Evolutionary conservation across 2,329 filamentous ascomycete species (phyloP), one percentile per base, ranked within the genome.

Genomic region (Dothideomycetes sp.): DNA sequence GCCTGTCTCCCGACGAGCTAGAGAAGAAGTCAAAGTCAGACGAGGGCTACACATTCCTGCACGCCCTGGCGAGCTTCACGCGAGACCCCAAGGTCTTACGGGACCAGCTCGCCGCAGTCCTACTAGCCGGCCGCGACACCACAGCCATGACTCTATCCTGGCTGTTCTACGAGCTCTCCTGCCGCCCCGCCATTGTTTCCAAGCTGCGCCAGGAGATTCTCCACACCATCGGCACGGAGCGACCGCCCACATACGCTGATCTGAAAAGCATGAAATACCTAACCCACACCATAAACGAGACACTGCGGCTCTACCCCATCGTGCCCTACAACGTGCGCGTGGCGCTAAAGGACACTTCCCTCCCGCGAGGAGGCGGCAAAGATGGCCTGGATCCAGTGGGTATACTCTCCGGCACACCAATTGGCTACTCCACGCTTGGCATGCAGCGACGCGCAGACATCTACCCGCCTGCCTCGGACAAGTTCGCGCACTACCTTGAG

Each of bases 231-330:
- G 87, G 87, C 2, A 58, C 72, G 5, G 64, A 75, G 11, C 61
- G 69, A 4, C 62, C 68, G 3, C 68, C 66, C 8, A 86, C 81
- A 0, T 94, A 93, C 58, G 72, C 76, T 10, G 75, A 94, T 54
- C 70, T 94, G 43, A 94, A 94, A 67, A 72, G 72, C 48, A 94
- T 94, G 86, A 81, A 82, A 52, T 94, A 89, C 57, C 73, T 91
- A 12, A 50, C 60, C 35, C 58, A 63, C 45, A 57, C 52, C n/a
- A 45, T 65, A 37, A 63, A 63, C 47, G 62, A 65, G 47, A 57
- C 51, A n/a, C 53, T 71, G 4, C 62, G 68, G 8, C 52, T 70
- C 14, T 70, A 69, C 45, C 67, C 68, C 2, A 60, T 66, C 3
- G 66, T 70, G 3, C 68, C 68, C 2, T 69, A 63, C 57, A 70